Conservation (phyloP, 2,329 filamentous ascomycete species). For the Raffaelea deltoideospora region DNA sequence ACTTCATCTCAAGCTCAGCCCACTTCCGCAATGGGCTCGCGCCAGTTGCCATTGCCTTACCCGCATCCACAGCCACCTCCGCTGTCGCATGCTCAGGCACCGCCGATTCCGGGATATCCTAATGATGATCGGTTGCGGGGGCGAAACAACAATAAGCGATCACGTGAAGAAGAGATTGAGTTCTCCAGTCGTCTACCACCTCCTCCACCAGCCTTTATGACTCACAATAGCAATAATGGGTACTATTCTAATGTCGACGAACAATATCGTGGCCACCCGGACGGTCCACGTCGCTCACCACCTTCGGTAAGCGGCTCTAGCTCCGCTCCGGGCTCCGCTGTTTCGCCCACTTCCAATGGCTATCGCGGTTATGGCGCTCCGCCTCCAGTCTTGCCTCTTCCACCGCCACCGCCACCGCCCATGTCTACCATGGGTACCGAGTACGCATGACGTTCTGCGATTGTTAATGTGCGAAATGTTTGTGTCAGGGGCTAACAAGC, state of each 20-base stretch:
- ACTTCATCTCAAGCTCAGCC: constrained; percentile 8
- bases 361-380: constrained; percentile 17
- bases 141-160: constrained; percentile 5
- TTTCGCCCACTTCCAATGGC: constrained; percentile 21
- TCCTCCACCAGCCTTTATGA: constrained; percentile 4
- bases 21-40: constrained; percentile 17
- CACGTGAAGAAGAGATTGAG: constrained; percentile 7
- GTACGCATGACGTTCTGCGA: constrained; percentile 6
- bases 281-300: constrained; percentile 7
- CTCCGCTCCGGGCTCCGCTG: constrained; percentile 15
- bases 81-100: not conserved
- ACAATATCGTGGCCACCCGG: constrained; percentile 1
- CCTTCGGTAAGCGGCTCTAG: constrained; percentile 3
- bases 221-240: not conserved
- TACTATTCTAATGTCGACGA: constrained; percentile 4
- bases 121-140: constrained; percentile 4
- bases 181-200: constrained; percentile 5
- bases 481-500: constrained; percentile 4
- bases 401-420: constrained; percentile 21
- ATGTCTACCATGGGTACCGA: constrained; percentile 9
- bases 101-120: constrained; percentile 2
- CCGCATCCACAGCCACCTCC: not conserved
- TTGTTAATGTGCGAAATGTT: not conserved
- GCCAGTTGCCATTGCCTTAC: constrained; percentile 21
- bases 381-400: constrained; percentile 21